Percentiles rank a stretch among this genome's conserved stretches.
phyloP scores from a whole-genome alignment of 2,329 filamentous ascomycete species.

The Colletotrichum sidae region DNA sequence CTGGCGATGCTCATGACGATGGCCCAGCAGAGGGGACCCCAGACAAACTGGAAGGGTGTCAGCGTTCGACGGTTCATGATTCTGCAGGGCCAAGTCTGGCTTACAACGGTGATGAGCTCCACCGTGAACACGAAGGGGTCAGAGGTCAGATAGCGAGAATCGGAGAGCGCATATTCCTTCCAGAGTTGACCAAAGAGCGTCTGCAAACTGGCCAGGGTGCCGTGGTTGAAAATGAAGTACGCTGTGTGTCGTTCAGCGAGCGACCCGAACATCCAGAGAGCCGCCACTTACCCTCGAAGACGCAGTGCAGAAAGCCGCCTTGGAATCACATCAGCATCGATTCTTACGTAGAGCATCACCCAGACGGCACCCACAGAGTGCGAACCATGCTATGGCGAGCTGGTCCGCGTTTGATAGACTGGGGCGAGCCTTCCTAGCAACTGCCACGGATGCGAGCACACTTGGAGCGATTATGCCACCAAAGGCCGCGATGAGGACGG shows the following conservation, averaged over 20 bases:
- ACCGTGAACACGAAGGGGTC: constrained; percentile 90
- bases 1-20: constrained; percentile 59
- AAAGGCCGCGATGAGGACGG: constrained; percentile 52
- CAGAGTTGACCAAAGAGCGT: constrained; percentile 86
- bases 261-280: background rate
- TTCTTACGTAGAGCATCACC: background rate
- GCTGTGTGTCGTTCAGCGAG: constrained; percentile 52
- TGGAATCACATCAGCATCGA: constrained; percentile 45
- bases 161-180: constrained; percentile 92
- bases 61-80: background rate
- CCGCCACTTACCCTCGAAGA: constrained; percentile 76
- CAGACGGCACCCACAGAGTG: constrained; percentile 58
- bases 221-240: constrained; percentile 81
- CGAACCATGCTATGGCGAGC: constrained; percentile 64
- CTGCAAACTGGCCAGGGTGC: constrained; percentile 73
- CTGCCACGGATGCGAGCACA: constrained; percentile 46
- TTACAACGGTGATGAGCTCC: constrained; percentile 83
- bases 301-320: constrained; percentile 77
- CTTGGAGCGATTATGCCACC: constrained; percentile 50
- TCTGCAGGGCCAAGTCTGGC: constrained; percentile 41
- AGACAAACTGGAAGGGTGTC: constrained; percentile 54
- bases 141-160: constrained; percentile 86
- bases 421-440: constrained; percentile 47
- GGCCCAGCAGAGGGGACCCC: constrained; percentile 69
- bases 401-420: constrained; percentile 52